Percentiles rank a stretch among this genome's conserved stretches.
Evolutionary conservation across 306 rosid genomes (phyloP).

Genomic region (Cicer yamashitae): DNA sequence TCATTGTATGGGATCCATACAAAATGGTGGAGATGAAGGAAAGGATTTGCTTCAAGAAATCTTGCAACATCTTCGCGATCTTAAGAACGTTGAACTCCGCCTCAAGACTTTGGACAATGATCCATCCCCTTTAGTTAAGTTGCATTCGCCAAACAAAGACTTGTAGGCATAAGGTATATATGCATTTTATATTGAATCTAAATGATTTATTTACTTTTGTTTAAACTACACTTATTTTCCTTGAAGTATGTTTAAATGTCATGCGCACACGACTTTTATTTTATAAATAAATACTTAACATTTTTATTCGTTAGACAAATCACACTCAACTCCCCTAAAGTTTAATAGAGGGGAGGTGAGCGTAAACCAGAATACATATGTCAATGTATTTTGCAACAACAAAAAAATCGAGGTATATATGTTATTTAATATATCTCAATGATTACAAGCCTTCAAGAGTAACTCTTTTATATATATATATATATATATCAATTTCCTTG

Average conservation of each 20-base stretch:
- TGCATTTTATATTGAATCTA: conserved; percentile 1
- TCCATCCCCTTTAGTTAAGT: conserved; percentile 46
- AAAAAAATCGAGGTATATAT: not conserved
- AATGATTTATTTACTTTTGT: too few species aligned
- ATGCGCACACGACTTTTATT: not conserved
- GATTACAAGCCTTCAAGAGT: too few species aligned
- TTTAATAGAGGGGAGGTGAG: not conserved
- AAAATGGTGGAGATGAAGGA: conserved; percentile 80
- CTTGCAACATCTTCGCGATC: conserved; percentile 73
- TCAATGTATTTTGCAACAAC: too few species aligned
- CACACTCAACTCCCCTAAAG: not conserved
- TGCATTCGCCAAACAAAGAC: conserved; percentile 32
- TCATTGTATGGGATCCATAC: conserved; percentile 68
- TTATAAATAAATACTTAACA: not conserved
- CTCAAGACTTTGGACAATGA: conserved; percentile 52
- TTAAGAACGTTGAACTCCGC: conserved; percentile 63
- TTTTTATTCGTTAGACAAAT: not conserved
- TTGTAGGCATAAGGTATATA: conserved; percentile 40
- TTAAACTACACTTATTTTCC: too few species aligned
- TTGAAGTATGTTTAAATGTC: not conserved
- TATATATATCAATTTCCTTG: too few species aligned
- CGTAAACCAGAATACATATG: not conserved
- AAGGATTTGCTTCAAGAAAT: conserved; percentile 73
- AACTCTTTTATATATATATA: too few species aligned
- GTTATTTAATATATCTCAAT: not conserved